Evolutionary conservation across 495 filamentous ascomycete genomes (phyloP), one percentile per base, ranked within the genome.

Genomic region (Staphylotrichum tortipilum): DNA sequence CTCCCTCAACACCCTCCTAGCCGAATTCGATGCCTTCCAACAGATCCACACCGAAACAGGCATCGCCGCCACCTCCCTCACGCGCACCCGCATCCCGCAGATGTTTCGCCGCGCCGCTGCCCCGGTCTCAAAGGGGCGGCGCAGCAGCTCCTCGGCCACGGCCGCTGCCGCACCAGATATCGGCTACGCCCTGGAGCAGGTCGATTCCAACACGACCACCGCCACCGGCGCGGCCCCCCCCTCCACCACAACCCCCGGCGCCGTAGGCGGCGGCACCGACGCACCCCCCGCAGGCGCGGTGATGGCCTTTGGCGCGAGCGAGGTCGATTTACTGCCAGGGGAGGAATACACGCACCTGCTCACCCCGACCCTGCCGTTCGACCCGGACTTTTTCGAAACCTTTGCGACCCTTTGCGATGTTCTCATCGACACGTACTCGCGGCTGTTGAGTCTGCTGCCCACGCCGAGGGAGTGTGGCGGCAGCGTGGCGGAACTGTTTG

Each of bases 371-470:
- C 70, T 97, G 43, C 92, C 92, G 0, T 99, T 99, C 60, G 92
- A 97, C 42, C 91, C 91, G 9, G 92, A 99, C 66, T 99, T 94
- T 61, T 94, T 89, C 64, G 88, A 94, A 68, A 94, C 88, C 0
- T 97, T 97, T 66, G 85, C 89, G n/a, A 96, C 92, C 8, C 73
- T 99, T 21, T 97, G 92, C 68, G 94, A 99, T 65, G 86, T 94
- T 3, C 68, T 99, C 49, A 94, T 95, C 54, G 92, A 97, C 58
- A 86, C 81, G 57, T 99, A 99, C 67, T 81, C 81, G 41, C 77
- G 82, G 28, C 79, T 97, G 18, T 70, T 91, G 59, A 70, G 67
- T 18, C 71, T 97, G 41, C 71, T 97, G 34, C 71, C 80, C 23
- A 76, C 78, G 1, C 80, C 89, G 3, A 62, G 68, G 17, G 72